Percentiles rank a stretch among this genome's conserved stretches.
phyloP scores from a whole-genome alignment of 805 yeast genomes.

The Yarrowia keelungensis region DNA sequence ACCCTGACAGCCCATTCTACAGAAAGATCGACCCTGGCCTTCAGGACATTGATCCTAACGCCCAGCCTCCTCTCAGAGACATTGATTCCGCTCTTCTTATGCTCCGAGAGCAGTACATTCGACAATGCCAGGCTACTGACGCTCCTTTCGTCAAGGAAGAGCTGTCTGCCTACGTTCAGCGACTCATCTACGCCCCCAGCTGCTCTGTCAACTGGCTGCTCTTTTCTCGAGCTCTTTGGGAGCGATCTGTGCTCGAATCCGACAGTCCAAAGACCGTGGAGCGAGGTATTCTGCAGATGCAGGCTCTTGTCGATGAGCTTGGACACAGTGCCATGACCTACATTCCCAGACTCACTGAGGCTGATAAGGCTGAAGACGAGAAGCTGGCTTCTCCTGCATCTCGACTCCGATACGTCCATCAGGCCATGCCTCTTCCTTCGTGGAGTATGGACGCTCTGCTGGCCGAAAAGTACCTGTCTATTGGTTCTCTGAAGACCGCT shows the following conservation, averaged over 20 bases:
- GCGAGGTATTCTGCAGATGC: slow-evolving; percentile 92
- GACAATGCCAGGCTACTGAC: slow-evolving; percentile 73
- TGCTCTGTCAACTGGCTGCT: slow-evolving; percentile 72
- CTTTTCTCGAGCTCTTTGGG: slow-evolving; percentile 86
- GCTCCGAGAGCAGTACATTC: slow-evolving; percentile 66
- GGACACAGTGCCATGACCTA: slow-evolving; percentile 67
- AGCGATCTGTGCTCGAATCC: slow-evolving; percentile 83
- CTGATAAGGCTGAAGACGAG: slow-evolving; percentile 44
- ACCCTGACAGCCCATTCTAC: slow-evolving; percentile 21
- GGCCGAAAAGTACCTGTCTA: slow-evolving; percentile 84
- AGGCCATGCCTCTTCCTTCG: slow-evolving; percentile 76
- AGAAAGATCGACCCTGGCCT: slow-evolving; percentile 52
- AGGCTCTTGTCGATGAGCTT: slow-evolving; percentile 86
- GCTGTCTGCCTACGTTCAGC: slow-evolving; percentile 72
- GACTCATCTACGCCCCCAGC: slow-evolving; percentile 65
- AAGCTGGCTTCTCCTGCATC: slow-evolving; percentile 53
- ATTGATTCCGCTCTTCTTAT: slow-evolving; percentile 78
- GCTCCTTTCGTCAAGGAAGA: slow-evolving; percentile 81
- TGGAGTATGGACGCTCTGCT: slow-evolving; percentile 83
- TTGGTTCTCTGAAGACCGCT: slow-evolving; percentile 87
- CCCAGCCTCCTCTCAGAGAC: slow-evolving; percentile 74
- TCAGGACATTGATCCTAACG: slow-evolving; percentile 70
- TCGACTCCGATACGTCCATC: slow-evolving; percentile 74
- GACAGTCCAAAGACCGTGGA: slow-evolving; percentile 84
- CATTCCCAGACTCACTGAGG: slow-evolving; percentile 46